A percentile compares a stretch with the other conserved stretches of the same genome.
Evolutionary conservation across 306 rosid species (phyloP).

Genomic region (Delonix regia): DNA sequence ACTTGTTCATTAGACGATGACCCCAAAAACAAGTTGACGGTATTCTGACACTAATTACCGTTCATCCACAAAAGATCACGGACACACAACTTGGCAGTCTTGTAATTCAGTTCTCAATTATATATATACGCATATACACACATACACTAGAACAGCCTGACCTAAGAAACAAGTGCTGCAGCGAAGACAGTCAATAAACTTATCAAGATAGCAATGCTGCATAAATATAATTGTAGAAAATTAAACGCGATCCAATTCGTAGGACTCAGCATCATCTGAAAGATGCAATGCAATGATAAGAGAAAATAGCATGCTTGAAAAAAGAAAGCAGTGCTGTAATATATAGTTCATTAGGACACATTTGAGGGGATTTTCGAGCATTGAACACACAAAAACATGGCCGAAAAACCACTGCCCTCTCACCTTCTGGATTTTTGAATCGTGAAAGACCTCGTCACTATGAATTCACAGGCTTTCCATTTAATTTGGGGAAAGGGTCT

Average conservation of each 20-base stretch:
- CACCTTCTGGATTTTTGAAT: conserved; percentile 14
- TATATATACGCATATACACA: background rate
- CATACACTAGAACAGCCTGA: background rate
- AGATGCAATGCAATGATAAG: background rate
- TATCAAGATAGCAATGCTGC: background rate
- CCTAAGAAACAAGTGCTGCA: conserved; percentile 2
- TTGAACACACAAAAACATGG: background rate
- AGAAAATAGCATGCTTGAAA: conserved; percentile 17
- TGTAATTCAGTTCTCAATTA: too few relatives aligned
- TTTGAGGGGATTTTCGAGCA: conserved; percentile 25
- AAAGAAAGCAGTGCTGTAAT: conserved; percentile 18
- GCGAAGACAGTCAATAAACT: conserved; percentile 14
- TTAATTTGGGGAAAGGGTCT: conserved; percentile 90
- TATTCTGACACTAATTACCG: too few relatives aligned
- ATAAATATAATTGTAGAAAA: conserved; percentile 25
- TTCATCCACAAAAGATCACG: too few relatives aligned
- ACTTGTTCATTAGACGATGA: too few relatives aligned
- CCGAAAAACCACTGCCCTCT: background rate
- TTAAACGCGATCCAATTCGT: conserved; percentile 25
- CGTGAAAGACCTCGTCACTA: conserved; percentile 33
- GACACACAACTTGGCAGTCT: too few relatives aligned
- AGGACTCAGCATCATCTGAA: conserved; percentile 4
- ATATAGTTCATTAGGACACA: conserved; percentile 20
- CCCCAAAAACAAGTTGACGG: too few relatives aligned
- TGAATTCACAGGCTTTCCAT: conserved; percentile 83